phyloP scores from a whole-genome alignment of 768 basidiomycete genomes.

The Calocybe cyanea region DNA sequence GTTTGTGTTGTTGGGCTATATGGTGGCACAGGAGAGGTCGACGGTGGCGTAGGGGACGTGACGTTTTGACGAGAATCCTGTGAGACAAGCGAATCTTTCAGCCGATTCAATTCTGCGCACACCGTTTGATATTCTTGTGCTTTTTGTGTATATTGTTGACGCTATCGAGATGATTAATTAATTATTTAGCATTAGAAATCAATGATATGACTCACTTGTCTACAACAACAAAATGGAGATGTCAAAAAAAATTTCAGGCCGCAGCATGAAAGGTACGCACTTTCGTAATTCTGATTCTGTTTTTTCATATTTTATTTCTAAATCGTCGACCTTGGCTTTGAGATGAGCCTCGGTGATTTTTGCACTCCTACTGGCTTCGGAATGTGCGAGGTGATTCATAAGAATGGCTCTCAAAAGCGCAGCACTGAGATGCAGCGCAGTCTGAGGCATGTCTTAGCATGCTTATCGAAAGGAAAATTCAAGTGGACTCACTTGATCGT shows the following conservation, averaged over 20 bases:
- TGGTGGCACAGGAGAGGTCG: constrained; percentile 34
- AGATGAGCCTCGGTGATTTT: constrained; percentile 59
- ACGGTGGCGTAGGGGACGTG: constrained; percentile 31
- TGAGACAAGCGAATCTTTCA: constrained; percentile 41
- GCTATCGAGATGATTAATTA: constrained; percentile 33
- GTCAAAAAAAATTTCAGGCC: constrained; percentile 20
- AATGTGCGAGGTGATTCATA: constrained; percentile 77
- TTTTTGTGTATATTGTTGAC: constrained; percentile 60
- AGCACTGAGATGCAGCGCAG: constrained; percentile 71
- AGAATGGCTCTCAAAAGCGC: constrained; percentile 79
- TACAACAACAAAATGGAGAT: constrained; percentile 24
- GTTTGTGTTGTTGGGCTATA: constrained; percentile 34
- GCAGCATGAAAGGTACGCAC: constrained; percentile 38
- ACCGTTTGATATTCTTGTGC: constrained; percentile 68
- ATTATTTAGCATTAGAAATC: neutral
- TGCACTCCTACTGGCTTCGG: constrained; percentile 67
- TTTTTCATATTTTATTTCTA: constrained; percentile 52
- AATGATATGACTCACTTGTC: constrained; percentile 53
- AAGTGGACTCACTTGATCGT: constrained; percentile 57
- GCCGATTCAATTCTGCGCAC: constrained; percentile 59
- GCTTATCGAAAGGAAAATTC: constrained; percentile 3
- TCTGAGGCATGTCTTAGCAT: constrained; percentile 10
- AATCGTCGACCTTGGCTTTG: constrained; percentile 63
- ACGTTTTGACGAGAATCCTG: constrained; percentile 29
- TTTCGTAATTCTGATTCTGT: constrained; percentile 69